A percentile compares a stretch with the other conserved stretches of the same genome.
These are phyloP conservation scores for Eucalyptus tenuipes DNA, from an alignment of 345 rosid genomes.

Conservation along the genomic window DNA sequence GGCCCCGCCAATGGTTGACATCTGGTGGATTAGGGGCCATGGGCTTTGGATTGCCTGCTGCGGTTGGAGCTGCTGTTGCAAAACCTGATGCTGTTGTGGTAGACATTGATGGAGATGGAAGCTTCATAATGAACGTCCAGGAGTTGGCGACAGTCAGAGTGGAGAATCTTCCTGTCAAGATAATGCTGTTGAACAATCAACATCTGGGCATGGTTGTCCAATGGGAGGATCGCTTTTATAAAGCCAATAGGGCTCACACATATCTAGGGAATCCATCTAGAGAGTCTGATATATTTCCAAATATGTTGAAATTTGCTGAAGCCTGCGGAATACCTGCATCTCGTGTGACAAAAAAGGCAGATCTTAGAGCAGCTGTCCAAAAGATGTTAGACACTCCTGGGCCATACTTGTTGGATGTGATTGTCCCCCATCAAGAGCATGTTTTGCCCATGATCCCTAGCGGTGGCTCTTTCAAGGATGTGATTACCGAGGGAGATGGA, in stretches of 20 bases:
- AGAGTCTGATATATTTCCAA: slow-evolving; percentile 72
- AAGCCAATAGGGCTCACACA: slow-evolving; percentile 92
- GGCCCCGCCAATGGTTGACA: slow-evolving; percentile 85
- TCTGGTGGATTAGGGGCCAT: slow-evolving; percentile 95
- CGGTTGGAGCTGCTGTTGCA: slow-evolving; percentile 93
- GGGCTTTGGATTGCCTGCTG: slow-evolving; percentile 99
- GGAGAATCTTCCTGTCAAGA: slow-evolving; percentile 83
- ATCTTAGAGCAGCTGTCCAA: slow-evolving; percentile 69
- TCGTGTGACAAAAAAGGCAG: slow-evolving; percentile 52
- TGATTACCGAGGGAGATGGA: slow-evolving; percentile 90
- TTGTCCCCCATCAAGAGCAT: slow-evolving; percentile 95
- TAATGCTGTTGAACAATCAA: slow-evolving; percentile 76
- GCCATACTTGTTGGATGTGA: slow-evolving; percentile 82
- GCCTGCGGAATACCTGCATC: slow-evolving; percentile 90
- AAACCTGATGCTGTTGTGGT: slow-evolving; percentile 68
- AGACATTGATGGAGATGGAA: slow-evolving; percentile 96
- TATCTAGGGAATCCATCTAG: slow-evolving; percentile 71
- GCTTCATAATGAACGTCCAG: slow-evolving; percentile 93
- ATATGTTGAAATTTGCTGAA: slow-evolving; percentile 77
- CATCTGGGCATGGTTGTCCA: slow-evolving; percentile 98
- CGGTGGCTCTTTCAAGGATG: slow-evolving; percentile 81
- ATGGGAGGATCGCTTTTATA: slow-evolving; percentile 95
- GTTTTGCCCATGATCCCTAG: slow-evolving; percentile 98
- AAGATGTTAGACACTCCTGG: slow-evolving; percentile 91
- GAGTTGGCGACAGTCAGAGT: slow-evolving; percentile 83